phyloP scores from a whole-genome alignment of 179 eudicot species.

The Vitellaria paradoxa region DNA sequence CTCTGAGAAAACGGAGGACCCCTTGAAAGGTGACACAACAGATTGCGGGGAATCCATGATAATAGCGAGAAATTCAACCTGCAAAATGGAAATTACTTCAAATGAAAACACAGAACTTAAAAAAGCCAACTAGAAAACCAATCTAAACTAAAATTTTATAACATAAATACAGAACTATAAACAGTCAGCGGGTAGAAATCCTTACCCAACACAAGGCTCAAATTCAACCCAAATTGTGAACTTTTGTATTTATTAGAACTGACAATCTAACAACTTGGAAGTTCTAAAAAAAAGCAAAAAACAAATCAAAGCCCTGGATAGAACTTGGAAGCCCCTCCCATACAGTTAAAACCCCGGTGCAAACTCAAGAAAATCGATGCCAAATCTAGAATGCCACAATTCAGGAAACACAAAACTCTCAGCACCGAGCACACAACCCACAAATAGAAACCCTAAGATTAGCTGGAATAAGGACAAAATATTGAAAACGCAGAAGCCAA shows the following conservation, averaged over 20 bases:
- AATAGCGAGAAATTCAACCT: slow-evolving; percentile 28
- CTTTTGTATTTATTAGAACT: not conserved
- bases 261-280: not conserved
- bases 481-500: not conserved
- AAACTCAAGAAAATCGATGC: not conserved
- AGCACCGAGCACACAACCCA: not conserved
- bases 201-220: not conserved
- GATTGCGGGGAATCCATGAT: slow-evolving; percentile 91
- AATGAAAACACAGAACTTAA: not conserved
- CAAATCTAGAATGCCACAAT: not conserved
- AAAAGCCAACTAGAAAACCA: not conserved
- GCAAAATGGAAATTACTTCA: slow-evolving; percentile 19
- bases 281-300: not conserved
- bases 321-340: not conserved
- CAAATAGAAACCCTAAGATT: slow-evolving; percentile 9
- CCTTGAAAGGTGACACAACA: slow-evolving; percentile 84
- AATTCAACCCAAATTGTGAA: not conserved
- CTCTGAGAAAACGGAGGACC: slow-evolving; percentile 46
- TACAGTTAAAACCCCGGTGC: not conserved
- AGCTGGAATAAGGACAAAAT: not conserved
- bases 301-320: not conserved
- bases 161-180: not conserved
- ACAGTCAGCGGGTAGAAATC: not conserved
- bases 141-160: not conserved
- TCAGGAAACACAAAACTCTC: not conserved